Evolutionary conservation across 2,329 filamentous ascomycete species (phyloP), one percentile per base, ranked within the genome.

Genomic region (Chaetomium sp.): DNA sequence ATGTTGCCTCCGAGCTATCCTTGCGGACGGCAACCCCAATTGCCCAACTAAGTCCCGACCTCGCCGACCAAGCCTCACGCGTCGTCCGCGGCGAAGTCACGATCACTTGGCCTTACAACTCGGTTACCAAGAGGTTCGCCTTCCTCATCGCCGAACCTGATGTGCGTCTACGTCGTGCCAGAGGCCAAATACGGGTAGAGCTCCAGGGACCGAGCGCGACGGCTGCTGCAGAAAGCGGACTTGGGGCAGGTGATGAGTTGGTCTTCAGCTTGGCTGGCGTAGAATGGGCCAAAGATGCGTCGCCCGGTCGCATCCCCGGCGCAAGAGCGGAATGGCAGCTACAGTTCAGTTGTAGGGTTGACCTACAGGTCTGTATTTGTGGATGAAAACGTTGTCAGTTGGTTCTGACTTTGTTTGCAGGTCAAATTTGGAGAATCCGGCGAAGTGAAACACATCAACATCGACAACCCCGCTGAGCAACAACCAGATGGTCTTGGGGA

Each of bases 101-200:
- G 7, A 82, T 97, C 38, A 85, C 89, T 56, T 97, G 92, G 91
- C 92, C 92, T 0, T 96, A 89, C 71, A 96, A 88, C 61, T 87
- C 87, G 27, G 83, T 89, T 33, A 87, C 81, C 35, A 81, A 80
- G 52, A 84, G 84, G 41, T 80, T 91, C 62, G 86, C 89, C 33
- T 85, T 96, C 50, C 80, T 95, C 19, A 80, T 97, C 37, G 88
- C 88, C 46, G 91, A 96, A 65, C 84, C 85, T 46, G 90, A 96
- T 69, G 88, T 91, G 66, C 86, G 89, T 48, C 77, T 92, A 50
- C 88, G 92, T 54, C 82, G 84, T 59, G 77, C 79, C 42, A 86
- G 82, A 62, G 92, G 92, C 10, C 90, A 96, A 71, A 83, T 96
- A 27, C 86, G 91, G 55, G 81, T 91, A 49, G 81, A 86, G 43